Evolutionary conservation across 176 grass and related monocot species (phyloP).

Genomic region (Oryza punctata): DNA sequence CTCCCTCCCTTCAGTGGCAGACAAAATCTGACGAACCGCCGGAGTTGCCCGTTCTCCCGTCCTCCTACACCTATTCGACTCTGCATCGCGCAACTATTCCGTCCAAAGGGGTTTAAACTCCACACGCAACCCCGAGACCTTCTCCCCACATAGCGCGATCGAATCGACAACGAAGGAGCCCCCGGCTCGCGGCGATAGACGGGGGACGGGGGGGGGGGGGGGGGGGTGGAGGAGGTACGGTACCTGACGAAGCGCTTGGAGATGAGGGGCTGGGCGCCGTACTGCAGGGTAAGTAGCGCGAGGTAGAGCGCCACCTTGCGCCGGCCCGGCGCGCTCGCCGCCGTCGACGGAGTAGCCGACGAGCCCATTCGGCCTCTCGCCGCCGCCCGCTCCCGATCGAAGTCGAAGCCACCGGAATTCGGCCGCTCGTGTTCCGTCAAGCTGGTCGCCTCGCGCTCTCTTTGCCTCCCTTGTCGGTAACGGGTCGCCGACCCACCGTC

Average conservation of each 20-base stretch:
- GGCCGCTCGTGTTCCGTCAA: not conserved
- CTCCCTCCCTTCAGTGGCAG: not conserved
- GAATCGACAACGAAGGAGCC: no score
- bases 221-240: not conserved
- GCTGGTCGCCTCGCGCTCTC: not conserved
- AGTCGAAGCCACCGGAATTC: slow-evolving; percentile 1
- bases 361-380: slow-evolving; percentile 38
- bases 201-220: no score
- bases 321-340: slow-evolving; percentile 32
- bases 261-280: slow-evolving; percentile 94
- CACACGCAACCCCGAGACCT: not conserved
- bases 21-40: not conserved
- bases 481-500: no score
- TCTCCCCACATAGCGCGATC: not conserved
- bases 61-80: not conserved
- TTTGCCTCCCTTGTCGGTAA: not conserved
- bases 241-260: slow-evolving; percentile 94
- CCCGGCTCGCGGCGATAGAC: no score
- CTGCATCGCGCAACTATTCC: not conserved
- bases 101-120: not conserved
- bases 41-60: not conserved
- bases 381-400: slow-evolving; percentile 22
- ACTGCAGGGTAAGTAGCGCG: slow-evolving; percentile 81
- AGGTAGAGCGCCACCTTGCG: slow-evolving; percentile 80
- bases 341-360: slow-evolving; percentile 7